Evolutionary conservation across 2,329 filamentous ascomycete species (phyloP).

Genomic region (Fusarium coffeatum): DNA sequence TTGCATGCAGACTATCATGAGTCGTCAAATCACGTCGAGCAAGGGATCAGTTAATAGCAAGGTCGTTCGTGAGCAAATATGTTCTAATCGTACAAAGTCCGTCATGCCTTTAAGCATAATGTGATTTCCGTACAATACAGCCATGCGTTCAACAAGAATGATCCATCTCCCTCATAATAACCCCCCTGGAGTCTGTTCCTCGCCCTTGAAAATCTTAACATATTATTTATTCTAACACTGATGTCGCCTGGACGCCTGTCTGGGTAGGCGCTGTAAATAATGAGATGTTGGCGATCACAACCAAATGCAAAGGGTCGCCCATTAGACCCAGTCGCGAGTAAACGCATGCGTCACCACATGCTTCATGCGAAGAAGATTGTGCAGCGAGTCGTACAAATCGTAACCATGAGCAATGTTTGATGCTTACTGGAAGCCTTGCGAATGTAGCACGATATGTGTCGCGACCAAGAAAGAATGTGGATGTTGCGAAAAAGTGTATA

Average conservation of each 20-base stretch:
- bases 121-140: constrained; percentile 16
- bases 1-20: background rate
- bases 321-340: background rate
- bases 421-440: constrained; percentile 40
- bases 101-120: constrained; percentile 32
- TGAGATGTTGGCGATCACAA: constrained; percentile 4
- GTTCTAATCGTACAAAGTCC: constrained; percentile 31
- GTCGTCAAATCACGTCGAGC: background rate
- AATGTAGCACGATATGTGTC: constrained; percentile 7
- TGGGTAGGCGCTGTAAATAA: constrained; percentile 20
- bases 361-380: constrained; percentile 27
- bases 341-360: constrained; percentile 12
- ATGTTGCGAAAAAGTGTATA: background rate
- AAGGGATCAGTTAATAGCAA: constrained; percentile 12
- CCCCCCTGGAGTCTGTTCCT: constrained; percentile 27
- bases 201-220: constrained; percentile 45
- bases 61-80: constrained; percentile 29
- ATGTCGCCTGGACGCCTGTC: constrained; percentile 17
- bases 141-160: constrained; percentile 14
- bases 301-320: constrained; percentile 13
- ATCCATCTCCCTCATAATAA: constrained; percentile 20
- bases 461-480: constrained; percentile 15
- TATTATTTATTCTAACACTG: constrained; percentile 40
- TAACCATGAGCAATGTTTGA: constrained; percentile 51
- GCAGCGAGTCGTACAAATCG: constrained; percentile 44